Percentiles rank a stretch among this genome's conserved stretches.
These are phyloP conservation scores for Terfezia boudieri DNA, from an alignment of 495 filamentous ascomycete species.

Conservation along the genomic window DNA sequence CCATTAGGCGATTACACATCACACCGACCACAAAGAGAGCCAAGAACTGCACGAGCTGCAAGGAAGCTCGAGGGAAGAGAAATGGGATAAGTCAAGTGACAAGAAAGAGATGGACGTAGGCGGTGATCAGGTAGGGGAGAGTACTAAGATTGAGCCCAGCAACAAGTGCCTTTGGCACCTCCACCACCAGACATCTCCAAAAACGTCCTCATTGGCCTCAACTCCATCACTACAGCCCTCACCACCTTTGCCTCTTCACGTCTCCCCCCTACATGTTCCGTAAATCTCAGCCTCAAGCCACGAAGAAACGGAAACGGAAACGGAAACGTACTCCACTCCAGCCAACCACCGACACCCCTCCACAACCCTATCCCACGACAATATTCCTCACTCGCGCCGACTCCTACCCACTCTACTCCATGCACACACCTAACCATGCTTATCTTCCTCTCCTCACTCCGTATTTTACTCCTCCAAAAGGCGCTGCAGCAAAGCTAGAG, in stretches of 20 bases:
- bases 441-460: neutral
- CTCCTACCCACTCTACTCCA: neutral
- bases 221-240: neutral
- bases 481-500: neutral
- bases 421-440: neutral
- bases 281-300: too few relatives aligned
- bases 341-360: too few relatives aligned
- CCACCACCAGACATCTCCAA: neutral
- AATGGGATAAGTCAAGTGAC: too few relatives aligned
- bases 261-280: neutral
- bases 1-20: neutral
- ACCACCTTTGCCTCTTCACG: neutral
- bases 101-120: neutral
- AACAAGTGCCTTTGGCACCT: neutral
- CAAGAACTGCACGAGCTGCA: neutral
- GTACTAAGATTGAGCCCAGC: neutral
- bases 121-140: neutral
- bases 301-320: too few relatives aligned
- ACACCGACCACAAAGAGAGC: neutral
- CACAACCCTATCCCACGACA: neutral
- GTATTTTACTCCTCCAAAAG: neutral
- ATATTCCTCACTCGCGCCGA: neutral
- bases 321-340: too few relatives aligned
- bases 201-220: neutral
- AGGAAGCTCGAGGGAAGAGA: neutral